Evolutionary conservation across 2,329 filamentous ascomycete species (phyloP).

Genomic region (Acephala macrosclerotiorum): DNA sequence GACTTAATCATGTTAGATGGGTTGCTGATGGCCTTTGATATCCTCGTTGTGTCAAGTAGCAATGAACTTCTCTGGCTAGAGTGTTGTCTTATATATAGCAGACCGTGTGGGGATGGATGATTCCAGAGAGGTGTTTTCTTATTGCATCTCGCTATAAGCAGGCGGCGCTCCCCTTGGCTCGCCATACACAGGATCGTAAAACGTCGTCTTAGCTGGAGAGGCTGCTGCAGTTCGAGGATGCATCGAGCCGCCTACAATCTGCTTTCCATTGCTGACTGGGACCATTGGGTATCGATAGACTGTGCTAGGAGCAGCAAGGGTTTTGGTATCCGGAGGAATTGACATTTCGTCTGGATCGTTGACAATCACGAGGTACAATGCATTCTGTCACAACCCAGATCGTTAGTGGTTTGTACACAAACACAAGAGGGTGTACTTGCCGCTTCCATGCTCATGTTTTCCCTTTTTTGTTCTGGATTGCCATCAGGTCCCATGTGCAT

Average conservation of each 20-base stretch:
- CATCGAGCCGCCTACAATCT: background rate
- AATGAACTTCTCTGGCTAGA: background rate
- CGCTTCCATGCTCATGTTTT: constrained; percentile 5
- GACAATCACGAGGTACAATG: constrained; percentile 12
- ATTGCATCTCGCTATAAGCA: background rate
- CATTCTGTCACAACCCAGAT: background rate
- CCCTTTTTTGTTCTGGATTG: background rate
- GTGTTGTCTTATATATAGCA: background rate
- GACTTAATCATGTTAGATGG: no score
- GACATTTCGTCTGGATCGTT: background rate
- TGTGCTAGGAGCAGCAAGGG: background rate
- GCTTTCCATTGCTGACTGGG: no score
- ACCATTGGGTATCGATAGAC: background rate
- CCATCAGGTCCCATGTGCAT: background rate
- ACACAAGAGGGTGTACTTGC: background rate
- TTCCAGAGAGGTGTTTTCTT: background rate
- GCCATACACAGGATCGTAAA: background rate
- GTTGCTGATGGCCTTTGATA: no score
- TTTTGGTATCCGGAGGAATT: background rate
- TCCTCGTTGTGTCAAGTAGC: no score
- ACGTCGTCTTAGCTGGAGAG: background rate
- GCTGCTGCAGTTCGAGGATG: background rate
- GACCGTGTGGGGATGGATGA: background rate
- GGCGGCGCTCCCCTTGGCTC: background rate
- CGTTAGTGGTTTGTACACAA: background rate